phyloP scores from a whole-genome alignment of 305 asterid species.

The Euphrasia arctica region DNA sequence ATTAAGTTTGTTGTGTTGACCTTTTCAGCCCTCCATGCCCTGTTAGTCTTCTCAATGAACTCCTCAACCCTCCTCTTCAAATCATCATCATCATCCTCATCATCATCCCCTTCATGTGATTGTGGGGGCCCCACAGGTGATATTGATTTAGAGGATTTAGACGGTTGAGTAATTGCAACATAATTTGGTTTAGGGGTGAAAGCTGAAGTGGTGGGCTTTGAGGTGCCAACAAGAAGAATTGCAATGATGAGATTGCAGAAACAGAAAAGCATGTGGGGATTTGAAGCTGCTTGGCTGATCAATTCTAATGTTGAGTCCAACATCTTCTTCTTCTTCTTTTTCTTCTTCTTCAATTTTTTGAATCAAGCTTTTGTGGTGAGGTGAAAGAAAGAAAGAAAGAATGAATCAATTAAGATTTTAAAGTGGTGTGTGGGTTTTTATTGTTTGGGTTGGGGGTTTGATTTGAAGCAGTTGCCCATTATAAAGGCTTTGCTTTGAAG shows the following conservation, averaged over 20 bases:
- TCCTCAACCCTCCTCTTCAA: slow-evolving; percentile 66
- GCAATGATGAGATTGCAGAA: slow-evolving; percentile 60
- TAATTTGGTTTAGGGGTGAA: no score
- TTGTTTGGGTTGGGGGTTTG: neutral
- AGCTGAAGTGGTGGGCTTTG: slow-evolving; percentile 25
- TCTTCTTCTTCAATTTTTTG: neutral
- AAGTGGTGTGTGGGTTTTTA: neutral
- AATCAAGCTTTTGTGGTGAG: neutral
- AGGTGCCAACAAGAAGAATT: slow-evolving; percentile 42
- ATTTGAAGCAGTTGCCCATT: slow-evolving; percentile 2
- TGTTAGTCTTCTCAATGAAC: slow-evolving; percentile 61
- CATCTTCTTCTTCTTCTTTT: slow-evolving; percentile 32
- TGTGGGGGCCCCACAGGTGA: no score
- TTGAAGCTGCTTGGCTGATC: slow-evolving; percentile 49
- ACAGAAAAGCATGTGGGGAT: slow-evolving; percentile 55
- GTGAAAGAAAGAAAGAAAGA: neutral
- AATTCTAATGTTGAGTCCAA: slow-evolving; percentile 42
- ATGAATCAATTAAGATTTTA: neutral
- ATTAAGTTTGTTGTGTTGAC: slow-evolving; percentile 28
- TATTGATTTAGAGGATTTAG: no score
- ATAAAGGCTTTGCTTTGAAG: slow-evolving; percentile 31
- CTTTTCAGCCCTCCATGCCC: slow-evolving; percentile 63
- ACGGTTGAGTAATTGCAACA: no score
- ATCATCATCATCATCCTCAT: slow-evolving; percentile 65
- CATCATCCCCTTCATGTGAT: slow-evolving; percentile 42